Base-by-base conservation (phyloP, 2,329 filamentous ascomycete species). In the Ophiocordyceps camponoti-leonardi region DNA sequence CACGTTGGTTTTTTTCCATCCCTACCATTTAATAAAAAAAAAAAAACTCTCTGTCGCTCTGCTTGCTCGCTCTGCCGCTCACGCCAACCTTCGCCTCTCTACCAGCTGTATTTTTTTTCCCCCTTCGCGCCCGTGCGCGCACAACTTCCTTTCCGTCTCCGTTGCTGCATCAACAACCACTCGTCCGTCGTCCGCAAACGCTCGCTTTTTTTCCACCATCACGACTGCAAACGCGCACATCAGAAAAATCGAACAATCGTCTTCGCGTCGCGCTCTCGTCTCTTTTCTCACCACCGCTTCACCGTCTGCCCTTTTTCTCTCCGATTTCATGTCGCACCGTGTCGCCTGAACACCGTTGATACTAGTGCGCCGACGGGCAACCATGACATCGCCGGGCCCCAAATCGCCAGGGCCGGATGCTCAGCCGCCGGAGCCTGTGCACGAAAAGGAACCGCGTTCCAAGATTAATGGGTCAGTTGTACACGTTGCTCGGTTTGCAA, bases 351-450 rank as follows among this genome's bases (percentile, higher is more conserved):
- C 51, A 30, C 23, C 53, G 45, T 52, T 51, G 53, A 51, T 48
- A 50, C 47, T 51, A 48, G 49, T 54, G 55, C 57, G 53, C 53
- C 44, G 42, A 49, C 50, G 67, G 63, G 67, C 68, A 67, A 66
- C 66, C 56, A 75, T 75, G 71, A 67, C 71, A 50, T 71, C 71
- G 53, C 66, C 68, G 49, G 60, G 58, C 42, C 58, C 65, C 49
- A 64, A 71, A 54, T 56, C 59, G 45, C 53, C 61, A 49, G 50
- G 58, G 52, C 52, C 60, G 56, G 71, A 72, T 55, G 61, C 70
- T 55, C 78, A 76, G 64, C 61, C 66, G 56, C 53, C 48, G 39
- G 56, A 58, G 41, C 49, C 52, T 23, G 53, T 50, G 44, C 43
- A 48, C n/a, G 53, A 56, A 19, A 57, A 56, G 50, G 58, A 59